Evolutionary conservation across 202 grass and related monocot species (phyloP), one percentile per base, ranked within the genome.

Genomic region (Setaria italica): DNA sequence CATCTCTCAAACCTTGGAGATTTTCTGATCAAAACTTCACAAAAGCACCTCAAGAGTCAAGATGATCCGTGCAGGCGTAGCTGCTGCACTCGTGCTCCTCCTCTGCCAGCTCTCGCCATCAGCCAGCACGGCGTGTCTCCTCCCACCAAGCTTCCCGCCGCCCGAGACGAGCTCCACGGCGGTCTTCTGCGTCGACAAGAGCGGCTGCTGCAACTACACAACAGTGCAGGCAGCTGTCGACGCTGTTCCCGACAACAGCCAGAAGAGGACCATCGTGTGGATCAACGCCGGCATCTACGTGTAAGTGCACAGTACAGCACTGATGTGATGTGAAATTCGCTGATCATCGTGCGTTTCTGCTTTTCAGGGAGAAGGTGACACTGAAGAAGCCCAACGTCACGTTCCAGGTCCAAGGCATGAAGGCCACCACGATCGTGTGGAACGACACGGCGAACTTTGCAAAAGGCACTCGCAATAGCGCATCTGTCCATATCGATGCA

Each of bases 381-480:
- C 9, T 70, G 2, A 45, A 0, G 3, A 70, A 70, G 39, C 9
- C 67, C 1, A 70, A 70, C 19, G 19, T 70, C 4, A 70, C 41
- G 0, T 45, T 70, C 6, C 67, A 70, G 41, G 67, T 39, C 1
- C 39, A 70, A n/a, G 39, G 67, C 4, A 0, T 51, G 46, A 16
- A 3, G 0, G 6, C 14, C 0, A 73, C 46, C 1, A 4, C 25
- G 11, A 50, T 73, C 11, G 13, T 34, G 0, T 73, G 70, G 70
- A 73, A 73, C 47, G 47, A 73, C 13, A 73, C 48, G 14, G 25
- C 70, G 0, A 17, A 6, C 2, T 70, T 19, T 10, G 10, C 39
- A 46, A 11, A 45, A 0, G 0, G 0, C 9, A 69, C 39, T 11
- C 3, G 0, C 3, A 2, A n/a, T 0, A 45, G 37, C 9, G 67